phyloP scores from a whole-genome alignment of 2,329 filamentous ascomycete species.

The Emmonsiellopsis sp. region DNA sequence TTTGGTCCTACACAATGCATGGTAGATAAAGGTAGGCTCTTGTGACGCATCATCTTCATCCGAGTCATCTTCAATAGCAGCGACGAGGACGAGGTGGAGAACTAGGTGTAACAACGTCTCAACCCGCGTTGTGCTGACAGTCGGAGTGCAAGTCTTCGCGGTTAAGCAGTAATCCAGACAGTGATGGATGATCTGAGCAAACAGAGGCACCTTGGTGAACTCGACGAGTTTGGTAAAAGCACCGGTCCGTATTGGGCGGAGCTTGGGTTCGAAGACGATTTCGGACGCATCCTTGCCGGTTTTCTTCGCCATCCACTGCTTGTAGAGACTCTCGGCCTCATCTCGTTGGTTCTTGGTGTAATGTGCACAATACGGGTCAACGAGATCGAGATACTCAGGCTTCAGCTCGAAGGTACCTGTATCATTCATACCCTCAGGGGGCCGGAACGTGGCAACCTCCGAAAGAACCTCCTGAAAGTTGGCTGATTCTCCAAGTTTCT shows the following conservation, averaged over 20 bases:
- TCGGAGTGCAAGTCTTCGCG: conserved; percentile 58
- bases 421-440: conserved; percentile 85
- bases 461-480: conserved; percentile 77
- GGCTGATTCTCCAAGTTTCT: conserved; percentile 81
- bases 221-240: conserved; percentile 66
- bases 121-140: conserved; percentile 69
- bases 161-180: conserved; percentile 72
- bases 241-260: conserved; percentile 66
- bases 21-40: conserved; percentile 60
- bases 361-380: conserved; percentile 93
- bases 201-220: conserved; percentile 77
- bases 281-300: conserved; percentile 72
- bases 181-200: conserved; percentile 84
- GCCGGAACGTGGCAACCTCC: conserved; percentile 79
- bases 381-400: conserved; percentile 71
- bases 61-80: conserved; percentile 53
- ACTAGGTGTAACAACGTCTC: conserved; percentile 90
- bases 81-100: conserved; percentile 76
- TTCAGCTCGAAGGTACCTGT: conserved; percentile 91
- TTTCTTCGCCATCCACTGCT: conserved; percentile 76
- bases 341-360: conserved; percentile 97
- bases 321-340: conserved; percentile 85
- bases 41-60: conserved; percentile 30
- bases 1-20: conserved; percentile 57
- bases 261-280: conserved; percentile 82